phyloP scores from a whole-genome alignment of 352 stramenopile species.

The Phytophthora cactorum region DNA sequence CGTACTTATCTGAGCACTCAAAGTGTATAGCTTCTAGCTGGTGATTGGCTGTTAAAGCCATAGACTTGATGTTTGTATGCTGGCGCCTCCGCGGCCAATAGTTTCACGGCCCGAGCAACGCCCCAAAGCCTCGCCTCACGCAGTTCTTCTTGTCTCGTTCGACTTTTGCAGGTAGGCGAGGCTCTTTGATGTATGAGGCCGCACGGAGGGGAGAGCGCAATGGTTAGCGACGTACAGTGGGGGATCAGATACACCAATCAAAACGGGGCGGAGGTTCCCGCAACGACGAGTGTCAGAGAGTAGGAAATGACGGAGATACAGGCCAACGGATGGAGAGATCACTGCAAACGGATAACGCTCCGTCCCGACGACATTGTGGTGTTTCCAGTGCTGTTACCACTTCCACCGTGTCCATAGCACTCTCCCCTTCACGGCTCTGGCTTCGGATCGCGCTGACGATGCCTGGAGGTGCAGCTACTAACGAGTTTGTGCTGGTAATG shows the following conservation, averaged over 20 bases:
- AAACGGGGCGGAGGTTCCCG: conserved; percentile 5
- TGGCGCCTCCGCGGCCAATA: conserved; percentile 83
- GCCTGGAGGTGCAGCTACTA: conserved; percentile 24
- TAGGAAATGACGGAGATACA: conserved; percentile 33
- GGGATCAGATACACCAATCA: conserved; percentile 14
- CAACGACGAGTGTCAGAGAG: conserved; percentile 3
- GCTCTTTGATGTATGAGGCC: conserved; percentile 1
- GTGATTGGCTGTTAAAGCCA: conserved; percentile 40
- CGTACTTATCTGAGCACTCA: conserved; percentile 9
- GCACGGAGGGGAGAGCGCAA: not conserved
- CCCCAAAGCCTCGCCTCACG: conserved; percentile 24
- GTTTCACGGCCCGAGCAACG: conserved; percentile 48
- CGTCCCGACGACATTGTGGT: conserved; percentile 1
- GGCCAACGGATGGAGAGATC: conserved; percentile 13
- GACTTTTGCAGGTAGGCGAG: conserved; percentile 71
- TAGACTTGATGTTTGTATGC: conserved; percentile 74
- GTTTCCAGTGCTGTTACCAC: conserved; percentile 3
- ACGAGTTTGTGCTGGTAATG: conserved; percentile 26
- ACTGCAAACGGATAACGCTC: not conserved
- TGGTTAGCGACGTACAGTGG: conserved; percentile 11
- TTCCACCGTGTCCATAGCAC: not conserved
- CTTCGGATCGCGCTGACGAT: conserved; percentile 2
- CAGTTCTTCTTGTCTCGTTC: conserved; percentile 89
- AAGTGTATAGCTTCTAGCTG: not conserved
- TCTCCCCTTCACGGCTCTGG: conserved; percentile 5